Base-by-base conservation (phyloP, 495 filamentous ascomycete genomes). In the Patellaria atrata region DNA sequence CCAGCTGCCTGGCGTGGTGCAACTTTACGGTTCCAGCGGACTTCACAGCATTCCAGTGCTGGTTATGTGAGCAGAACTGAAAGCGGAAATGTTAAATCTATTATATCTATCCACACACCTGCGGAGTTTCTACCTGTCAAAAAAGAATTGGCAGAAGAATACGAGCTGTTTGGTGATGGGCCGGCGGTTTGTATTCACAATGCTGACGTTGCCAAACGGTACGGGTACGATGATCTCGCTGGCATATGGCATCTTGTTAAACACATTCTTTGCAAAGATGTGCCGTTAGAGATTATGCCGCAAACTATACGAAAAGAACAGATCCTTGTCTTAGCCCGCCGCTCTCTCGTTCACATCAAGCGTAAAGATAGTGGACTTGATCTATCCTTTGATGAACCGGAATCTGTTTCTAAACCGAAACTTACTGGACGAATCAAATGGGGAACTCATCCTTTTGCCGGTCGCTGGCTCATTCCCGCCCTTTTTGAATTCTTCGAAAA, bases 191-290 rank as follows among this genome's bases (percentile, higher is more conserved):
- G 87, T 53, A 60, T 63, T 17, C 78, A 89, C 37, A 97, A 96
- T 55, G 79, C 82, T 4, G 56, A 58, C 5, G 73, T 92, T 30
- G 84, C 86, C 11, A 62, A 73, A 42, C 75, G 73, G 41, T 67
- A 78, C 47, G 83, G 83, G 3, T 73, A 67, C 44, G 53, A 64
- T 22, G 82, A 94, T 45, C 52, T 86, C 17, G 82, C 79, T 19
- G 73, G 83, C 42, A 70, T 91, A 2, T 97, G 89, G 89, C 69
- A 71, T 20, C 75, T 94, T 37, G 63, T 79, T 20, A 75, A 72
- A 18, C 57, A 92, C 38, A 65, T 97, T 0, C 55, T 97, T 25
- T 70, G 77, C 41, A 78, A 81, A 40, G 66, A 78, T 40, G 74
- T 81, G 8, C 81, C 78, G 3, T 54, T 84, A 0, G 68, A 79